These are phyloP conservation scores for Stachybotrys elegans DNA, from an alignment of 2,329 filamentous ascomycete species.

Conservation along the genomic window DNA sequence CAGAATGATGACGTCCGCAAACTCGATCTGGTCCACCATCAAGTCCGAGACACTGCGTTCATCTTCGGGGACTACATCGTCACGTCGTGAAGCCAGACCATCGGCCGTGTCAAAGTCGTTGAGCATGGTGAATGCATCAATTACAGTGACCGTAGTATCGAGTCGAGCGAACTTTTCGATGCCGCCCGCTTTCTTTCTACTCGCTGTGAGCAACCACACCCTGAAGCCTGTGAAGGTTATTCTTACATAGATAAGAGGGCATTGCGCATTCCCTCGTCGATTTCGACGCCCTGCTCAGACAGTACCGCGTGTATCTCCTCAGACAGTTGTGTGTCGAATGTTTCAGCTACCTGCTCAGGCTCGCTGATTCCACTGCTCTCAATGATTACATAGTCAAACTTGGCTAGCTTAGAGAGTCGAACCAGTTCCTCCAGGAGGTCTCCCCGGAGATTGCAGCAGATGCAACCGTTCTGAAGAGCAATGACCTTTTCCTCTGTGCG, in stretches of 20 bases:
- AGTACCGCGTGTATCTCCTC: slow-evolving; percentile 43
- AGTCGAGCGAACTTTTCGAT: slow-evolving; percentile 61
- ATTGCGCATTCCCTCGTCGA: slow-evolving; percentile 29
- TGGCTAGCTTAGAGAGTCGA: slow-evolving; percentile 52
- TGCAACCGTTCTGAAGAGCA: slow-evolving; percentile 67
- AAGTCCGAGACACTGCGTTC: slow-evolving; percentile 70
- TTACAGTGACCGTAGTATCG: slow-evolving; percentile 67
- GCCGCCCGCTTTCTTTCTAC: slow-evolving; percentile 51
- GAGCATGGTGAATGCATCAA: slow-evolving; percentile 69
- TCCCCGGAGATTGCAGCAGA: slow-evolving; percentile 69
- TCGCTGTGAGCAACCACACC: background rate
- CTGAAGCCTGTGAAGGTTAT: background rate
- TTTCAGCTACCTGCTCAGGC: slow-evolving; percentile 70
- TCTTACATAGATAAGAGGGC: slow-evolving; percentile 29
- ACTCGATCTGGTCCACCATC: slow-evolving; percentile 74
- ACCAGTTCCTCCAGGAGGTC: slow-evolving; percentile 68
- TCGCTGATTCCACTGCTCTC: slow-evolving; percentile 70
- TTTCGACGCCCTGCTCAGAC: slow-evolving; percentile 18
- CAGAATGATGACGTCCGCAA: slow-evolving; percentile 66
- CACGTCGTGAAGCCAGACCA: slow-evolving; percentile 57
- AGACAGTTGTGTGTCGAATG: slow-evolving; percentile 55
- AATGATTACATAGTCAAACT: slow-evolving; percentile 67
- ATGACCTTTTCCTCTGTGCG: slow-evolving; percentile 61
- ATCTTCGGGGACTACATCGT: slow-evolving; percentile 61
- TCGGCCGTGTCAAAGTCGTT: slow-evolving; percentile 68